Evolutionary conservation across 2,329 filamentous ascomycete species (phyloP).

Genomic region (Coniochaeta prunicola): DNA sequence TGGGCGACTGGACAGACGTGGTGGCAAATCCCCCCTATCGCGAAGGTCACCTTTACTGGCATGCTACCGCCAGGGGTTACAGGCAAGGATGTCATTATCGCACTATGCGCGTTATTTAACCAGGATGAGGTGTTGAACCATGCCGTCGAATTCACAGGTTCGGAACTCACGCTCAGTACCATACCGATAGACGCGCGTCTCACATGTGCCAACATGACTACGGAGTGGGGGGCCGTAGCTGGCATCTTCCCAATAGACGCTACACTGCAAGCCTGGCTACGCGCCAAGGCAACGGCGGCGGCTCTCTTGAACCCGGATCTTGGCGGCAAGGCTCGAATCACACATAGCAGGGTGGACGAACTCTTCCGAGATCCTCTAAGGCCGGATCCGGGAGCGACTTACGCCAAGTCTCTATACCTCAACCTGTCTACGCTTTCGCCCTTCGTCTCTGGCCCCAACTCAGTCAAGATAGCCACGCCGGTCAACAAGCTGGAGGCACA

Average conservation of each 20-base stretch:
- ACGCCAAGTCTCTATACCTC: constrained; percentile 77
- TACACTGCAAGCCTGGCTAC: constrained; percentile 65
- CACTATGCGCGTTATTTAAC: constrained; percentile 79
- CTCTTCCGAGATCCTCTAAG: constrained; percentile 56
- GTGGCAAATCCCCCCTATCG: constrained; percentile 82
- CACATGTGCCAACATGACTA: constrained; percentile 70
- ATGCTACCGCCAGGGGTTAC: constrained; percentile 71
- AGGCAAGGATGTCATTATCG: constrained; percentile 91
- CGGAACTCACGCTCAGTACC: constrained; percentile 40
- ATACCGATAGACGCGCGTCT: constrained; percentile 64
- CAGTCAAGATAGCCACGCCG: constrained; percentile 79
- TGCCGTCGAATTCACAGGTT: constrained; percentile 79
- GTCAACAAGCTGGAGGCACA: constrained; percentile 64
- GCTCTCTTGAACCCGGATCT: constrained; percentile 33
- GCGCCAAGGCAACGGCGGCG: constrained; percentile 52
- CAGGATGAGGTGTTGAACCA: constrained; percentile 74
- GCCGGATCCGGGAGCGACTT: constrained; percentile 67
- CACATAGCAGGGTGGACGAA: constrained; percentile 65
- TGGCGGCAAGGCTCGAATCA: constrained; percentile 61
- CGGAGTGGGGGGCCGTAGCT: constrained; percentile 50
- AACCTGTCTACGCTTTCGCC: constrained; percentile 79
- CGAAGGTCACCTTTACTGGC: constrained; percentile 71
- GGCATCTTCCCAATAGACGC: constrained; percentile 69
- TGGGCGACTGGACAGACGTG: constrained; percentile 79
- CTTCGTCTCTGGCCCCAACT: constrained; percentile 82